Evolutionary conservation across 2,329 filamentous ascomycete species (phyloP).

Genomic region (Beauveria sp.): DNA sequence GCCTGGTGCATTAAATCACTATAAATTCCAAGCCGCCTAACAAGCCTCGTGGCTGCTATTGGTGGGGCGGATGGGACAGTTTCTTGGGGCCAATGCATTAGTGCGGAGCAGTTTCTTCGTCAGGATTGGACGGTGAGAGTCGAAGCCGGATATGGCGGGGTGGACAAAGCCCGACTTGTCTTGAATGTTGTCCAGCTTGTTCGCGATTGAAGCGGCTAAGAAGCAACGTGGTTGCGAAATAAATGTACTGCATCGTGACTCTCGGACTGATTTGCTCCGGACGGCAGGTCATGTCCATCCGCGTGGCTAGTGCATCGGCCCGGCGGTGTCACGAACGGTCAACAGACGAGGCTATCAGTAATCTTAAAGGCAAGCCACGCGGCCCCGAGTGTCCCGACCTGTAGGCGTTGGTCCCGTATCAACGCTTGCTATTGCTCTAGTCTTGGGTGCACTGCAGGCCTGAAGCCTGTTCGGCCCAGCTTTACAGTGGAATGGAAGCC

Average conservation of each 20-base stretch:
- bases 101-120: not conserved
- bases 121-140: not conserved
- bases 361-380: not conserved
- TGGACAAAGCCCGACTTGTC: no score
- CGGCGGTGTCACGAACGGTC: not conserved
- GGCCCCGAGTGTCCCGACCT: not conserved
- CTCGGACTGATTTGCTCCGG: not conserved
- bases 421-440: not conserved
- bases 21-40: not conserved
- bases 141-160: not conserved
- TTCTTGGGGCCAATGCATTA: not conserved
- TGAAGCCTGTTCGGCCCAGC: not conserved
- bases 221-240: not conserved
- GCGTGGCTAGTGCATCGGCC: not conserved
- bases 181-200: not conserved
- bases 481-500: not conserved
- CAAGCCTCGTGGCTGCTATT: not conserved
- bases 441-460: not conserved
- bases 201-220: not conserved
- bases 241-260: not conserved
- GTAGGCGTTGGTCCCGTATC: not conserved
- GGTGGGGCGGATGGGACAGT: not conserved
- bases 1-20: not conserved
- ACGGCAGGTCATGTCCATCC: not conserved
- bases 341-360: not conserved